These are phyloP conservation scores for Aspergillus sp. DNA, from an alignment of 2,329 filamentous ascomycete genomes.

Conservation along the genomic window DNA sequence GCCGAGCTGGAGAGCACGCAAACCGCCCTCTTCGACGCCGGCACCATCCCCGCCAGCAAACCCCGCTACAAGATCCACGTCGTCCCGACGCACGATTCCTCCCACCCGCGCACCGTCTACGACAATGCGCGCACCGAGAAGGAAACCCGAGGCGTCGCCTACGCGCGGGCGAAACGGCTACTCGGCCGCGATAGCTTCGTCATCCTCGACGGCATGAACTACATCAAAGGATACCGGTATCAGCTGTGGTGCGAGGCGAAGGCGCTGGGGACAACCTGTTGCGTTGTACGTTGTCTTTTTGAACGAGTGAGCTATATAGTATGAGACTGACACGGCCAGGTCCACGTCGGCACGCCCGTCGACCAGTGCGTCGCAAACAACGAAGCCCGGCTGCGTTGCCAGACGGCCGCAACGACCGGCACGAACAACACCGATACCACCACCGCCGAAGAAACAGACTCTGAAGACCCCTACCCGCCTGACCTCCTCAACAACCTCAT, in stretches of 20 bases:
- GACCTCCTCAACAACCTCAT: constrained; percentile 62
- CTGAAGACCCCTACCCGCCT: constrained; percentile 47
- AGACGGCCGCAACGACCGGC: constrained; percentile 4
- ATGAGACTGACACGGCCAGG: constrained; percentile 29
- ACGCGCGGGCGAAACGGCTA: constrained; percentile 59
- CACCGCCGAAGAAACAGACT: constrained; percentile 10
- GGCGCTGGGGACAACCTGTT: constrained; percentile 59
- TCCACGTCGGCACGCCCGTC: constrained; percentile 57
- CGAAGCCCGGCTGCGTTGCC: constrained; percentile 31
- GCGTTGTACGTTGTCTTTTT: constrained; percentile 47
- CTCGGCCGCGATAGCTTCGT: constrained; percentile 59
- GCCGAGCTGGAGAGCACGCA: constrained; percentile 48
- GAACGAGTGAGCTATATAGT: not conserved
- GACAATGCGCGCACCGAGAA: constrained; percentile 59
- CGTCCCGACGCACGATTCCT: constrained; percentile 38
- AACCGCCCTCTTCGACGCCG: constrained; percentile 42
- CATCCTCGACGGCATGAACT: constrained; percentile 63
- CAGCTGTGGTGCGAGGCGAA: constrained; percentile 68
- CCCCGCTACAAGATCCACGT: constrained; percentile 44
- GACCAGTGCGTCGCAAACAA: constrained; percentile 57
- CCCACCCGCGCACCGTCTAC: constrained; percentile 52
- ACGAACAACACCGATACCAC: not conserved
- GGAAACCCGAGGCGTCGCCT: constrained; percentile 60
- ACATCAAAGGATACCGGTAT: constrained; percentile 67
- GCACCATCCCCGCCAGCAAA: constrained; percentile 37